Base-by-base conservation (phyloP, 345 rosid genomes). In the Melaleuca alternifolia region DNA sequence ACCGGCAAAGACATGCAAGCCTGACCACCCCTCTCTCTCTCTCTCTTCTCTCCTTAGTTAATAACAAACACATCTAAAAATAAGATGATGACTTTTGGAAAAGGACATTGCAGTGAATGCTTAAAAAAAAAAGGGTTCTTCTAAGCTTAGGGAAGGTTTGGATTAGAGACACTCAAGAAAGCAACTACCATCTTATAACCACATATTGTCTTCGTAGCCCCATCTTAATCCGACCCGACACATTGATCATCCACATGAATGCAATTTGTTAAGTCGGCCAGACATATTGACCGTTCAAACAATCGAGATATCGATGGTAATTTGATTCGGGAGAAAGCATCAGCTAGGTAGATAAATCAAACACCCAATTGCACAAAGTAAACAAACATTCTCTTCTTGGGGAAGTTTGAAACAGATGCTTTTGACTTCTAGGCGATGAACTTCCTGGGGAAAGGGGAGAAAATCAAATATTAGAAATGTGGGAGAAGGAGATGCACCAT, bases 1-100 rank as follows among this genome's bases (percentile, higher is more conserved):
- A 48, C 50, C 89, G 91, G 92, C 61, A 54, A 83, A 77, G 83
- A 85, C 51, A 61, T 85, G 51, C 51, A 62, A 46, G 83, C 79
- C 21, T 85, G 86, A 82, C 86, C 83, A 48, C 81, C 85, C 54
- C 76, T 46, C 65, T 59, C 21, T 37, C 18, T 53, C 37, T 81
- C 83, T 56, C 65, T 28, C 24, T 57, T n/a, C 75, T 62, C 77
- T 16, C 12, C 24, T 71, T 7, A 71, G 79, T 71, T 71, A 23
- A 71, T 6, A 9, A 71, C 11, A 16, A 33, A 33, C 48, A 33
- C 48, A 6, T 46, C 79, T 71, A 37, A 37, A 71, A 71, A 37
- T 37, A 37, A 71, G 79, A 21, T 10, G 24, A 33, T 21, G 79
- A 71, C 48, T 71, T 71, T 1, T n/a, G 13, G 71, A 59, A 5